Evolutionary conservation across 2,329 filamentous ascomycete genomes (phyloP).

Genomic region (Colletotrichum tabaci): DNA sequence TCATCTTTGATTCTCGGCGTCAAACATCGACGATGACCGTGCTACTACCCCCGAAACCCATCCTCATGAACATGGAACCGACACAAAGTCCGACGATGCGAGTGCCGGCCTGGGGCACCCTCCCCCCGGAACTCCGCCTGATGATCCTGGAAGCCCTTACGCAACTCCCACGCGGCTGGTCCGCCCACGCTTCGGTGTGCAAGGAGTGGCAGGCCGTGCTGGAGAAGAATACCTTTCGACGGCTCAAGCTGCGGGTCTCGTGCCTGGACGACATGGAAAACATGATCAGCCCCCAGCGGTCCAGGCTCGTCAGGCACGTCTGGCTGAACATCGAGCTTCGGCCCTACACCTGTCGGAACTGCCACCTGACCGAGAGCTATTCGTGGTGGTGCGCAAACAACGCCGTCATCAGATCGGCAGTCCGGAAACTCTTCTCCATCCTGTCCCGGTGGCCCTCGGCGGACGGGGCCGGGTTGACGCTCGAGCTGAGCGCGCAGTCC

Average conservation of each 20-base stretch:
- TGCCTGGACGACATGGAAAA: slow-evolving; percentile 46
- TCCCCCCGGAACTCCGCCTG: background rate
- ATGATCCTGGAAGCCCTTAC: background rate
- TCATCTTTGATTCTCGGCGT: too few relatives aligned
- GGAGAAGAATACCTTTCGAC: slow-evolving; percentile 49
- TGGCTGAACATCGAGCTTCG: slow-evolving; percentile 50
- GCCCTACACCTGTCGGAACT: slow-evolving; percentile 46
- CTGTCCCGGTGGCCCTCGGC: slow-evolving; percentile 48
- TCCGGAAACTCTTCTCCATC: slow-evolving; percentile 50
- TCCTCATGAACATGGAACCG: too few relatives aligned
- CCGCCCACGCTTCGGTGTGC: slow-evolving; percentile 52
- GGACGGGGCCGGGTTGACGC: slow-evolving; percentile 44
- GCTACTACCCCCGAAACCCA: too few relatives aligned
- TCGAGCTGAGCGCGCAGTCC: slow-evolving; percentile 53
- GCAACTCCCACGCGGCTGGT: slow-evolving; percentile 46
- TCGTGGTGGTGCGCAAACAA: background rate
- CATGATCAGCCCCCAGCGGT: slow-evolving; percentile 40
- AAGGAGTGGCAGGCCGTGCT: slow-evolving; percentile 53
- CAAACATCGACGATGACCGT: too few relatives aligned
- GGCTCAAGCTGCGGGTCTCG: slow-evolving; percentile 46
- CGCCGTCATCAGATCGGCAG: slow-evolving; percentile 42
- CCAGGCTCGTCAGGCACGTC: slow-evolving; percentile 49
- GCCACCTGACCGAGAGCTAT: slow-evolving; percentile 18
- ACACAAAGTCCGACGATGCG: too few relatives aligned
- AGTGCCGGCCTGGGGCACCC: background rate